Conservation (phyloP, 768 basidiomycete genomes). For the Boletus reticulatus region DNA sequence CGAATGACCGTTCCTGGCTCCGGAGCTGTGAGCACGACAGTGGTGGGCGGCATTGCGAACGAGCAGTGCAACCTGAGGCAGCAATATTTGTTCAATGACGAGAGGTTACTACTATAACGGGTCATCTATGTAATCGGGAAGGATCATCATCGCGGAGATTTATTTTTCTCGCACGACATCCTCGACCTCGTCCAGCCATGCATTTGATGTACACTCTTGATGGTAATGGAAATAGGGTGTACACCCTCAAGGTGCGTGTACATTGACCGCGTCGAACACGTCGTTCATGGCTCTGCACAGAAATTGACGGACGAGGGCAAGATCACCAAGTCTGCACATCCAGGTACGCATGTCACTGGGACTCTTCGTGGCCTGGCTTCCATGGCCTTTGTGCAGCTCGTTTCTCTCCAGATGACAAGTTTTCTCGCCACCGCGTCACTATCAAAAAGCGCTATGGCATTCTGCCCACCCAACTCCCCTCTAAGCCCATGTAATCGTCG, state of each 20-base stretch:
- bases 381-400: slow-evolving; percentile 57
- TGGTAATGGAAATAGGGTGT: slow-evolving; percentile 73
- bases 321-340: slow-evolving; percentile 94
- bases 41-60: slow-evolving; percentile 39
- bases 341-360: slow-evolving; percentile 54
- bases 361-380: neutral
- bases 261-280: neutral
- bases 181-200: slow-evolving; percentile 52
- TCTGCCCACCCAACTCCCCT: slow-evolving; percentile 85
- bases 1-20: slow-evolving; percentile 48
- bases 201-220: slow-evolving; percentile 96
- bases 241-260: slow-evolving; percentile 84
- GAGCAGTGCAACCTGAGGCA: neutral
- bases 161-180: neutral
- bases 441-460: slow-evolving; percentile 92
- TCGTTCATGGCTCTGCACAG: slow-evolving; percentile 39
- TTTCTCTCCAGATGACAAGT: slow-evolving; percentile 99
- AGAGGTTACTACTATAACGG: neutral
- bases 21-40: slow-evolving; percentile 54
- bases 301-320: slow-evolving; percentile 81
- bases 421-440: slow-evolving; percentile 95
- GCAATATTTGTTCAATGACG: neutral
- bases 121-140: neutral
- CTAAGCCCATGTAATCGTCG: slow-evolving; percentile 73
- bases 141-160: slow-evolving; percentile 16